Evolutionary conservation across 139 green algal species (phyloP).

Genomic region (Trebouxia sp.): DNA sequence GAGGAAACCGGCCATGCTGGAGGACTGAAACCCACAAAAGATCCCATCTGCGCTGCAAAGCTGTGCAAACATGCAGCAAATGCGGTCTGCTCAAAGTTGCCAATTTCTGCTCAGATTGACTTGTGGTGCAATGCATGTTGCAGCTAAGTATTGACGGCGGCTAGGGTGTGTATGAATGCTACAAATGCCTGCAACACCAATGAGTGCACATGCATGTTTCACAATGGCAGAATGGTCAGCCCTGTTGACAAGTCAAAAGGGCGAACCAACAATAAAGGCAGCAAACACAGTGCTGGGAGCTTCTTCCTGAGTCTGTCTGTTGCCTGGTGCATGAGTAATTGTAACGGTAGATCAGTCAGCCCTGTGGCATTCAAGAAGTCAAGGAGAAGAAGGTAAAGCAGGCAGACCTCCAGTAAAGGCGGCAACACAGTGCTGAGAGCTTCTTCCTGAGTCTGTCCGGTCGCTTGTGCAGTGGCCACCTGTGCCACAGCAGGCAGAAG

Average conservation of each 20-base stretch:
- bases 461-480: slow-evolving; percentile 5
- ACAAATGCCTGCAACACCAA: background rate
- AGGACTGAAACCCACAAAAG: background rate
- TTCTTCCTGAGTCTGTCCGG: background rate
- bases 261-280: background rate
- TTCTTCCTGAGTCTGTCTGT: background rate
- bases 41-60: background rate
- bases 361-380: background rate
- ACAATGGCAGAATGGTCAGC: no score
- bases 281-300: background rate
- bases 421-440: slow-evolving; percentile 31
- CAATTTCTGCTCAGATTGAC: no score
- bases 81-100: background rate
- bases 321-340: background rate
- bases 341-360: background rate
- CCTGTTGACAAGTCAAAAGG: no score
- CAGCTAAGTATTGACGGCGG: background rate
- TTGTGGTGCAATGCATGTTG: no score
- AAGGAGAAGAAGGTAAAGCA: background rate
- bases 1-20: background rate
- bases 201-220: no score
- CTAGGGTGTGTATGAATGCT: background rate
- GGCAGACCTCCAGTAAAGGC: slow-evolving; percentile 18
- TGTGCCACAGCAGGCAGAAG: slow-evolving; percentile 32
- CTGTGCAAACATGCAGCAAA: background rate